Conservation (phyloP, 805 yeast species). For the Soucietia sequanensis region DNA sequence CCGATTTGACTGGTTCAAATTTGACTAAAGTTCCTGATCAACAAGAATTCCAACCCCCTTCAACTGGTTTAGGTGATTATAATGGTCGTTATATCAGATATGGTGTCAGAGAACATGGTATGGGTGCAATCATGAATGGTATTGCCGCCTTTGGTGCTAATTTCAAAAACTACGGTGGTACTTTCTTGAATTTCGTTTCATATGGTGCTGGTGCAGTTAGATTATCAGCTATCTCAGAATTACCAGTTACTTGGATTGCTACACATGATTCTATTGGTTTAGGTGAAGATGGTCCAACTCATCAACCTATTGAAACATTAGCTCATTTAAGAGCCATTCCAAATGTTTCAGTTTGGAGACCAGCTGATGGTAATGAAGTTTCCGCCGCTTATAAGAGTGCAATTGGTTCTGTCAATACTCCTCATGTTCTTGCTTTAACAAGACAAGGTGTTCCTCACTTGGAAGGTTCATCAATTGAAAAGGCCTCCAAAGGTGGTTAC, state of each 20-base stretch:
- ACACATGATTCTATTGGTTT: slow-evolving; percentile 79
- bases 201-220: slow-evolving; percentile 78
- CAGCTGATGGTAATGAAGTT: slow-evolving; percentile 79
- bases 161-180: slow-evolving; percentile 84
- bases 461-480: slow-evolving; percentile 81
- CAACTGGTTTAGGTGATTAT: slow-evolving; percentile 71
- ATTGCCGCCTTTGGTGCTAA: slow-evolving; percentile 78
- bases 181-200: slow-evolving; percentile 82
- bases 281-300: slow-evolving; percentile 85
- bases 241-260: slow-evolving; percentile 74
- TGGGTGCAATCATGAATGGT: slow-evolving; percentile 95
- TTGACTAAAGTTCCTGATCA: slow-evolving; percentile 79
- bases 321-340: slow-evolving; percentile 77
- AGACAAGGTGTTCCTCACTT: slow-evolving; percentile 84
- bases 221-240: slow-evolving; percentile 71
- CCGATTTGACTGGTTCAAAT: slow-evolving; percentile 91
- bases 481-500: slow-evolving; percentile 90
- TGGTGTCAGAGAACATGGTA: slow-evolving; percentile 95
- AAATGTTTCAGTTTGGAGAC: slow-evolving; percentile 76
- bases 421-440: slow-evolving; percentile 64
- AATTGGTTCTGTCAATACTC: slow-evolving; percentile 53
- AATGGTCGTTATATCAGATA: slow-evolving; percentile 85
- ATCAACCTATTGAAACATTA: slow-evolving; percentile 77
- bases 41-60: slow-evolving; percentile 81
- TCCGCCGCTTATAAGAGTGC: slow-evolving; percentile 71